Evolutionary conservation across 345 rosid species (phyloP).

Genomic region (Iberis pinnata): DNA sequence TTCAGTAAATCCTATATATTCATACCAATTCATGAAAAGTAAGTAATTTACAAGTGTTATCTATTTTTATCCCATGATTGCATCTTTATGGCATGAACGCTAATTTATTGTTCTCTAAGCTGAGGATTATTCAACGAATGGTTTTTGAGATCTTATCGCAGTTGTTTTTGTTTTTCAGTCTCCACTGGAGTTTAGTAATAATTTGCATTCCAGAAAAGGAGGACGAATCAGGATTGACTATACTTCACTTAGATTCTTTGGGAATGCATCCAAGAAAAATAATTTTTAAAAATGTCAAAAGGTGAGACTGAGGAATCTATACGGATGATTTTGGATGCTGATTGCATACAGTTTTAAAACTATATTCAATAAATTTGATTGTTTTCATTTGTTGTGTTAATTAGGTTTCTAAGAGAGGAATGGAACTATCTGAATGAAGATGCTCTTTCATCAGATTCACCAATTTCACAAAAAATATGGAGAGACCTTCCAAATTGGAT

Average conservation of each 20-base stretch:
- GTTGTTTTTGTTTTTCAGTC: conserved; percentile 26
- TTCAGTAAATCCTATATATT: conserved; percentile 83
- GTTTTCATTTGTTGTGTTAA: conserved; percentile 2
- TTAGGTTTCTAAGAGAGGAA: conserved; percentile 67
- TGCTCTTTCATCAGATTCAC: conserved; percentile 45
- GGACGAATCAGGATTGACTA: conserved; percentile 67
- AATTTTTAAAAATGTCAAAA: conserved; percentile 58
- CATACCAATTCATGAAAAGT: conserved; percentile 90
- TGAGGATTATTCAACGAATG: neutral
- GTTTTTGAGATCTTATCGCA: neutral
- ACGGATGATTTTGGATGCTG: neutral
- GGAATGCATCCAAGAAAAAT: conserved; percentile 52
- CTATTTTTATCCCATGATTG: conserved; percentile 5
- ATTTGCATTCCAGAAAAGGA: conserved; percentile 76
- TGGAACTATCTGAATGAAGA: conserved; percentile 63
- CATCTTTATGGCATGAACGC: conserved; percentile 2
- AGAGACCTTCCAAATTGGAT: conserved; percentile 51
- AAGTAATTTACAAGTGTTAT: conserved; percentile 37
- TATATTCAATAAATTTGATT: neutral
- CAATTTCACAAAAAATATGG: conserved; percentile 61
- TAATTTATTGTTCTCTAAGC: neutral
- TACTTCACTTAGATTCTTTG: conserved; percentile 87
- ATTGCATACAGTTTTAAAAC: neutral
- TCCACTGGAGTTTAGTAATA: conserved; percentile 95
- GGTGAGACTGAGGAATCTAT: conserved; percentile 38